Conservation (phyloP, 2,329 filamentous ascomycete genomes). For the Colletotrichum sp. region DNA sequence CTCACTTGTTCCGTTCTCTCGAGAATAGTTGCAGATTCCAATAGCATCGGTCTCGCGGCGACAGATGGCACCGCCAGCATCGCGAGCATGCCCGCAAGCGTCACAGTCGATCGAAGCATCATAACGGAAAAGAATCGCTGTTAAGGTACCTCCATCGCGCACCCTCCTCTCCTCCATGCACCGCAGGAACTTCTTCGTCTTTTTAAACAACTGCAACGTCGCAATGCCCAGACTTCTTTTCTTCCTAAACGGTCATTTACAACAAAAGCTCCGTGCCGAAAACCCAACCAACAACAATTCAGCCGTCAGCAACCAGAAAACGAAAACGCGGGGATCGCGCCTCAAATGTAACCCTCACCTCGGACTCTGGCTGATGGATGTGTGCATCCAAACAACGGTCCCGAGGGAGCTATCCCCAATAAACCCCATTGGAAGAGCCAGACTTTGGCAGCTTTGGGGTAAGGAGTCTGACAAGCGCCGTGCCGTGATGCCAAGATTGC, state of each 20-base stretch:
- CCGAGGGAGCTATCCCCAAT: not conserved
- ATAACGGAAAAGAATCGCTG: accelerated
- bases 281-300: not conserved
- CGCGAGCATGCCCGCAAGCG: not conserved
- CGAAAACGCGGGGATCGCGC: not conserved
- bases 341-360: not conserved
- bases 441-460: not conserved
- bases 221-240: not conserved
- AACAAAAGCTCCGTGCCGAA: not conserved
- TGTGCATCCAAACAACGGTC: too few relatives aligned
- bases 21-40: not conserved
- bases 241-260: not conserved
- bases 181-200: accelerated
- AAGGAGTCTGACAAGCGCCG: not conserved
- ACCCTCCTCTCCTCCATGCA: not conserved
- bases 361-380: not conserved
- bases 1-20: not conserved
- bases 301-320: not conserved
- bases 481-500: not conserved
- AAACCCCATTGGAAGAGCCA: not conserved
- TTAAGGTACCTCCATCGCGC: accelerated
- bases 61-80: not conserved
- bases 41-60: not conserved
- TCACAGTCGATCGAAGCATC: not conserved
- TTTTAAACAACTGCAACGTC: not conserved